Base-by-base conservation (phyloP, 192 early-diverging fungal genomes). In the Linnemannia schmuckeri region DNA sequence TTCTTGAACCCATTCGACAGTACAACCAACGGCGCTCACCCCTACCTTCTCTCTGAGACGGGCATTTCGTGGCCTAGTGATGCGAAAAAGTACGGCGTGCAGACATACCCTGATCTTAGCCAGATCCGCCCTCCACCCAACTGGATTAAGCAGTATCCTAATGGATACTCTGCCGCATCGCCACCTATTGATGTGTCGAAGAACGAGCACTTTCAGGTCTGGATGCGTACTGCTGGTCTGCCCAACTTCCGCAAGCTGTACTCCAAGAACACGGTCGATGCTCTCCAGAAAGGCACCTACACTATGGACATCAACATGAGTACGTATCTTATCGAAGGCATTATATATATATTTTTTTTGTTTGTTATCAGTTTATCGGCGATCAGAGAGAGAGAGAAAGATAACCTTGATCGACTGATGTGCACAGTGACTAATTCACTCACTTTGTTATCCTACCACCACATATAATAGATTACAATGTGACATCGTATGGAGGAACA, bases 231-330 rank as follows among this genome's bases (percentile, higher is more conserved):
- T 0, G 97, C 97, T 27, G 97, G 98, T 15, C 91, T 98, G 72
- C 99, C 99, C 42, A 97, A 94, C 44, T 99, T 99, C 90, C 91
- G 98, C 72, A 99, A 99, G 89, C 90, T 99, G 63, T 99, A 96
- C 83, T 96, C 96, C 44, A 92, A 92, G 81, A 95, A 97, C 83
- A 91, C 92, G 49, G 74, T 88, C 6, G 89, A 90, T 61, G 82
- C 86, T 20, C 88, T 99, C 85, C 76, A 82, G 72, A 87, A 77
- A 70, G 98, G 97, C 30, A 90, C 88, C 24, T 99, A 97, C 77
- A 80, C 91, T 70, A 87, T 99, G 12, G 85, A 92, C 24, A 93
- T 99, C 71, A 90, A 90, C 37, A 91, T 96, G 90, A 95, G 94
- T 96, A 92, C 88, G 92, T 89, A 24, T 70, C 47, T 49, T 80